Base-by-base conservation (phyloP, 768 basidiomycete genomes). In the Polyporus arcularius region DNA sequence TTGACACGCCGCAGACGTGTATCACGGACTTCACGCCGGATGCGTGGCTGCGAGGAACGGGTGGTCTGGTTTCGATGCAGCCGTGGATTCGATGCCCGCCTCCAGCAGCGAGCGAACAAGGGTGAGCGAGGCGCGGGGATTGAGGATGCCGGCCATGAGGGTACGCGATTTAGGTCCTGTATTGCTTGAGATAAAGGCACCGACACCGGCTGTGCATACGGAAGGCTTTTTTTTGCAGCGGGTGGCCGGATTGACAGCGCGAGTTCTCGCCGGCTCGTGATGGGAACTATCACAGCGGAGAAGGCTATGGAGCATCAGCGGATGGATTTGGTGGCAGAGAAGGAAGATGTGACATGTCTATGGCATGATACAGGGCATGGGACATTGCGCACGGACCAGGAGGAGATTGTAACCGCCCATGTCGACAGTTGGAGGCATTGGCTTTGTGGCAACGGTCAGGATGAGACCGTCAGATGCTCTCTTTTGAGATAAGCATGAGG, bases 401-500 rank as follows among this genome's bases (percentile, higher is more conserved):
- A 35, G 54, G 31, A 31, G 41, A 11, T 5, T 9, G 55, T 21
- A 28, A 42, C 12, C 30, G 53, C 46, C 10, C 14, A 21, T 30
- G 46, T 9, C 46, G 10, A 28, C 21, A 26, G n/a, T 18, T 31
- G 46, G 26, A 26, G 21, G 46, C 26, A 48, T 14, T 28, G 46
- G 46, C 26, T 28, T 48, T 48, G 46, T 48, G 46, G 46, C 46
- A 48, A 48, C 46, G 10, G 46, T 48, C 46, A 26, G 18, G 46
- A 48, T 48, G 46, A 48, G 46, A 55, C 28, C 14, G 46, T 62
- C 56, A 62, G 15, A 51, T 53, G 26, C 14, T 48, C 21, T 62
- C 61, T 41, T 18, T 57, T 35, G 61, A 55, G 48, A 61, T 58
- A 46, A 71, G 59, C 52, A 67, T 63, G 54, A 71, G 42, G 51